Evolutionary conservation across 1,284 basidiomycete genomes (phyloP), one percentile per base, ranked within the genome.

Genomic region (Ustilago shanxiensis): DNA sequence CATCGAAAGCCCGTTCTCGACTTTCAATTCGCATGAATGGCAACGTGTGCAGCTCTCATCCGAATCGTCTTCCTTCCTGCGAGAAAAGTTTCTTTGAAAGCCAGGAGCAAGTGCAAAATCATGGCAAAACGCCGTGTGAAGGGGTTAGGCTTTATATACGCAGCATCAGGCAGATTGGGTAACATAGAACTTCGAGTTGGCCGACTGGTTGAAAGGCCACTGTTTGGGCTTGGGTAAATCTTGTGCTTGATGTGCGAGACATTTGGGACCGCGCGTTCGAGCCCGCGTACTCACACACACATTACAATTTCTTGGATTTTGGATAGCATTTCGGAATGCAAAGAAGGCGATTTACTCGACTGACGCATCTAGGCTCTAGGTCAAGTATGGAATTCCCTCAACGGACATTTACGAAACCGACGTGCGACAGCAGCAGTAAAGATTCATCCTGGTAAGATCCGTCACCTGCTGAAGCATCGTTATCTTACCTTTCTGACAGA

Each of bases 331-430:
- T 24, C 1, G 56, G 20, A 35, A 58, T 28, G n/a, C 16, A 35
- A n/a, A 24, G 44, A 26, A 20, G 41, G 20, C n/a, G 45, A 14
- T 64, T 52, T 33, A 53, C 65, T 67, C 61, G 65, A 54, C 39
- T 31, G 65, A 67, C 65, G 65, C 65, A 67, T 33, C 54, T 67
- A 67, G 65, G 65, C 65, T 67, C 47, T 67, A 67, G 52, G 65
- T 67, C 65, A 67, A 67, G 65, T 61, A 57, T 51, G 53, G 35
- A 24, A 49, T 41, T 44, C n/a, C 28, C 13, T 16, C 6, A 29
- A 58, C 22, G 22, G 56, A 56, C 54, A 33, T 52, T 51, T 52
- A 29, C 20, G 52, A 52, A 64, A 33, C 18, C 39, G 24, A 33
- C 22, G 22, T 18, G 18, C 26, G 39, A 41, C 18, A 55, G 50